Percentiles rank a stretch among this genome's conserved stretches.
These are phyloP conservation scores for Phalaenopsis hybrid DNA, from an alignment of 116 monocot species.

Conservation along the genomic window DNA sequence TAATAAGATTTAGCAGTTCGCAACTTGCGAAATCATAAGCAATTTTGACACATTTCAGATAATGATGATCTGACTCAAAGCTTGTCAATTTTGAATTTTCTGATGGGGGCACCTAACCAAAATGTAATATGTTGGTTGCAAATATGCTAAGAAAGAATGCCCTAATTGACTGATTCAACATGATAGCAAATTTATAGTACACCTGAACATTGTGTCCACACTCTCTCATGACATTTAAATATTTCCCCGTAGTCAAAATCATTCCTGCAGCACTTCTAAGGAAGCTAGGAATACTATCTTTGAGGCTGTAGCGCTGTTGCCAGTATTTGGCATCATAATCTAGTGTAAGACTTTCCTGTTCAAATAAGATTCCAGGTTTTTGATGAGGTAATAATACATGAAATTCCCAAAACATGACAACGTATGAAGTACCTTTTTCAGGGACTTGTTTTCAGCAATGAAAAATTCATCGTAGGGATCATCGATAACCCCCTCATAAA, in stretches of 20 bases:
- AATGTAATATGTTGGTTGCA: background rate
- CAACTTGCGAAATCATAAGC: slow-evolving; percentile 92
- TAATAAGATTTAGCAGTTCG: slow-evolving; percentile 83
- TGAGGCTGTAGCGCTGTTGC: slow-evolving; percentile 87
- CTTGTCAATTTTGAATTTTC: slow-evolving; percentile 71
- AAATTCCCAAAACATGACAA: slow-evolving; percentile 1
- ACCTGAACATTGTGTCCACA: slow-evolving; percentile 97
- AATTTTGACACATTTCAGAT: slow-evolving; percentile 86
- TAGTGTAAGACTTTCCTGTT: slow-evolving; percentile 84
- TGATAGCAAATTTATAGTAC: slow-evolving; percentile 5
- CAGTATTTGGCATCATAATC: slow-evolving; percentile 98
- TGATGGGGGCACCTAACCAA: slow-evolving; percentile 61
- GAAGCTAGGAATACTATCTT: slow-evolving; percentile 86
- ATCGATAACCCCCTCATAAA: slow-evolving; percentile 93
- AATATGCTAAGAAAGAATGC: background rate
- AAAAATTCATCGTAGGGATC: slow-evolving; percentile 97
- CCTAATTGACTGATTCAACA: background rate
- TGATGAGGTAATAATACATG: background rate
- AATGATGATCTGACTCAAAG: slow-evolving; percentile 76
- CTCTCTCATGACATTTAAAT: slow-evolving; percentile 98
- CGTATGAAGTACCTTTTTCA: slow-evolving; percentile 64
- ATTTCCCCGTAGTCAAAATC: slow-evolving; percentile 93
- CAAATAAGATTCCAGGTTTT: slow-evolving; percentile 11
- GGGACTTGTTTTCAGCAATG: slow-evolving; percentile 88
- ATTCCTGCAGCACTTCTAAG: slow-evolving; percentile 71